Evolutionary conservation across 1,284 basidiomycete species (phyloP), one percentile per base, ranked within the genome.

Genomic region (Rhodofomes roseus): DNA sequence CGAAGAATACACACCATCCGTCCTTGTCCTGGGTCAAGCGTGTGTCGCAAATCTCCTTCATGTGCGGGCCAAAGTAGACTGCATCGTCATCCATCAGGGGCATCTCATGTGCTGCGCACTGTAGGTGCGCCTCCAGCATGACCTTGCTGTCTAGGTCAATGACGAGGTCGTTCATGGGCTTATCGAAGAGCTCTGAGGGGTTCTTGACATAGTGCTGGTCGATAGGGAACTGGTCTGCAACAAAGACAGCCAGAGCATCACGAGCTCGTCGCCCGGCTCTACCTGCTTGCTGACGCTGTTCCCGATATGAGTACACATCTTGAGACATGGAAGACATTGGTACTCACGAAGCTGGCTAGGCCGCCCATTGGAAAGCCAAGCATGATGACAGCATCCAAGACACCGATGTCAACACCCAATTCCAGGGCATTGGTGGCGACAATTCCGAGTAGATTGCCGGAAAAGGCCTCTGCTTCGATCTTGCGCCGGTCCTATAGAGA

Each of bases 371-470:
- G 94, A 69, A 96, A 95, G 1, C 93, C 93, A 22, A 95, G 82
- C 84, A 95, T 92, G 60, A 96, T 84, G 36, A 96, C 94, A 0
- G 91, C 92, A 70, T 96, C 95, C 34, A 96, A 75, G 22, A 83
- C 84, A 16, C 93, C 95, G 46, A 96, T 96, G 68, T 96, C 94
- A 31, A 96, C 90, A 37, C 95, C 94, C 1, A 96, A 83, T 72
- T 96, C 95, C 14, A 96, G 80, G 0, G 94, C 95, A 62, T 93
- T 95, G 0, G 94, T 96, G 0, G 93, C 92, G n/a, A 96, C 81
- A 50, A 96, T 91, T 6, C 95, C 90, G 0, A 96, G 80, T 12
- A 95, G 76, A 62, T 85, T 81, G 0, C 94, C 93, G 1, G 86
- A 86, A 68, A 95, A 96, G 27, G 95, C 94, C 66, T 95, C 90